These are phyloP conservation scores for Kwoniella sp. DNA, from an alignment of 768 basidiomycete species.

Conservation along the genomic window DNA sequence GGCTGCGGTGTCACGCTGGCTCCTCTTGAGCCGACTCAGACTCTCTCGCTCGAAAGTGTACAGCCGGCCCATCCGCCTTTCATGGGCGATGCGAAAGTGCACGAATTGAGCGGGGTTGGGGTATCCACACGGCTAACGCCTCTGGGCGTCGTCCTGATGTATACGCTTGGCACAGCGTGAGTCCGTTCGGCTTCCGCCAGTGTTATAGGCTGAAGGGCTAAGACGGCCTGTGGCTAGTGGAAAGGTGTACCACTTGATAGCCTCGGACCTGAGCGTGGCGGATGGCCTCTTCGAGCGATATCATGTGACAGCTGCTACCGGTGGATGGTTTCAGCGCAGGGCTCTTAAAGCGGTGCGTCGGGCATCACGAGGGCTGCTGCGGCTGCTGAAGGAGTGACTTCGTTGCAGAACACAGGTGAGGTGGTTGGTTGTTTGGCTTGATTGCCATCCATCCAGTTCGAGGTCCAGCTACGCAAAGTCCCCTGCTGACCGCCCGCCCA, in stretches of 20 bases:
- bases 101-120: slow-evolving; percentile 1
- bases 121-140: slow-evolving; percentile 11
- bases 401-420: slow-evolving; percentile 15
- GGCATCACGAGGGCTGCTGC: too few species aligned
- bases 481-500: background rate
- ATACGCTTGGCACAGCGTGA: slow-evolving; percentile 12
- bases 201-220: background rate
- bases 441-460: too few species aligned
- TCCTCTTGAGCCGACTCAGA: slow-evolving; percentile 2
- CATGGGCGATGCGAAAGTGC: slow-evolving; percentile 15
- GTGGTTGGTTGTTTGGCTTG: too few species aligned
- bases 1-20: slow-evolving; percentile 16
- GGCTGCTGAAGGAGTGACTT: background rate
- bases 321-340: slow-evolving; percentile 27
- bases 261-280: background rate
- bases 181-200: too few species aligned
- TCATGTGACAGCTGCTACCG: slow-evolving; percentile 19
- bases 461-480: background rate
- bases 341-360: slow-evolving; percentile 19
- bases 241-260: slow-evolving; percentile 24
- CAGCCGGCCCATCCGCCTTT: background rate
- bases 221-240: slow-evolving; percentile 2
- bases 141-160: background rate
- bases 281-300: slow-evolving; percentile 27
- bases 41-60: background rate